Evolutionary conservation across 768 basidiomycete genomes (phyloP), one percentile per base, ranked within the genome.

Genomic region (Melanogaster broomeanus): DNA sequence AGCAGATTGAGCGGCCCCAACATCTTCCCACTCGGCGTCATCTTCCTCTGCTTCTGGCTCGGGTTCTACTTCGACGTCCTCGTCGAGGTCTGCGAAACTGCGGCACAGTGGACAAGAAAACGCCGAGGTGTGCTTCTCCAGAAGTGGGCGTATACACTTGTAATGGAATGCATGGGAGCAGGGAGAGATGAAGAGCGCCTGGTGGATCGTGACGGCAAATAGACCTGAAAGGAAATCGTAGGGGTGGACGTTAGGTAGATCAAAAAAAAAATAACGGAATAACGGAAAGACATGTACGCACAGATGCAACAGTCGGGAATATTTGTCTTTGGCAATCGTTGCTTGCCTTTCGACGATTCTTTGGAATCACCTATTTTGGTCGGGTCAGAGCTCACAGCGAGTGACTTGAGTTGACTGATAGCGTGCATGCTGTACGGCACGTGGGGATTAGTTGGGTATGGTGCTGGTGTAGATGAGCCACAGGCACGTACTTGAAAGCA

Each of bases 151-250:
- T 53, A 99, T 94, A 68, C 96, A 98, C 71, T 98, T 98, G 82
- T 91, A 93, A 73, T 94, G 92, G 76, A 91, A 93, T 0, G 93
- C 87, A 69, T 99, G 96, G 1, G 92, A 94, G 72, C 96, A 99
- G 0, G 96, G 96, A 25, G 96, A 93, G 65, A 99, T 95, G 76
- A 99, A 98, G 42, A 98, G 83, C 0, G 93, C 90, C 71, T 99
- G 96, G 55, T 87, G 90, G 66, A 98, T 94, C 1, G 92, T 88
- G 0, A 98, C 93, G 21, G 84, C 74, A 75, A 96, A 99, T 24
- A 88, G 71, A 66, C 83, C 81, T 82, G 33, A 44, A 33, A 52
- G 42, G 31, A 4, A 44, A 2, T 35, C 35, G 42, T 40, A 40
- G 53, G 33, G 12, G 25, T 13, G 44, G 35, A 27, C 47, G 39